phyloP scores from a whole-genome alignment of 2,329 filamentous ascomycete genomes.

The Sporothrix inflata region DNA sequence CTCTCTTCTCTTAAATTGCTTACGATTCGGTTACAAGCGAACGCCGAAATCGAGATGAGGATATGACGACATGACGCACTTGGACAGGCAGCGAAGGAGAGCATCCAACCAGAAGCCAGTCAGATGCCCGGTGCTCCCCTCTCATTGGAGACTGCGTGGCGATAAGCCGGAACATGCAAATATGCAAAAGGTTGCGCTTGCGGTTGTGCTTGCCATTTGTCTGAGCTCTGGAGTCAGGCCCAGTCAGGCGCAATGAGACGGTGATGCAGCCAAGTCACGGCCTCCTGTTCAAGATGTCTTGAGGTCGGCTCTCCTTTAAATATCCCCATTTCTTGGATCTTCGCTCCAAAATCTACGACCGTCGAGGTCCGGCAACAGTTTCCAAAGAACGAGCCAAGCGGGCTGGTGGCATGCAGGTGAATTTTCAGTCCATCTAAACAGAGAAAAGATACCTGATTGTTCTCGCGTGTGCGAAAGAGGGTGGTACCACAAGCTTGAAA shows the following conservation, averaged over 20 bases:
- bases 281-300: background rate
- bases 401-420: background rate
- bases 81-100: background rate
- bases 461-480: background rate
- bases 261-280: background rate
- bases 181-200: background rate
- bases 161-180: background rate
- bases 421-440: background rate
- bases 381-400: background rate
- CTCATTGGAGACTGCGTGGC: background rate
- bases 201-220: background rate
- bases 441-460: background rate
- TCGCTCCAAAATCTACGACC: background rate
- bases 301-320: too few relatives aligned
- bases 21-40: background rate
- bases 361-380: background rate
- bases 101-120: background rate
- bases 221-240: background rate
- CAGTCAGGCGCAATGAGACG: background rate
- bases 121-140: background rate
- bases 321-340: background rate
- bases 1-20: background rate
- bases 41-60: conserved; percentile 15
- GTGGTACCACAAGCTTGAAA: background rate
- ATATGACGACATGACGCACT: background rate